Evolutionary conservation across 2,329 filamentous ascomycete genomes (phyloP).

Genomic region (Ceratocystiopsis brevicomis): DNA sequence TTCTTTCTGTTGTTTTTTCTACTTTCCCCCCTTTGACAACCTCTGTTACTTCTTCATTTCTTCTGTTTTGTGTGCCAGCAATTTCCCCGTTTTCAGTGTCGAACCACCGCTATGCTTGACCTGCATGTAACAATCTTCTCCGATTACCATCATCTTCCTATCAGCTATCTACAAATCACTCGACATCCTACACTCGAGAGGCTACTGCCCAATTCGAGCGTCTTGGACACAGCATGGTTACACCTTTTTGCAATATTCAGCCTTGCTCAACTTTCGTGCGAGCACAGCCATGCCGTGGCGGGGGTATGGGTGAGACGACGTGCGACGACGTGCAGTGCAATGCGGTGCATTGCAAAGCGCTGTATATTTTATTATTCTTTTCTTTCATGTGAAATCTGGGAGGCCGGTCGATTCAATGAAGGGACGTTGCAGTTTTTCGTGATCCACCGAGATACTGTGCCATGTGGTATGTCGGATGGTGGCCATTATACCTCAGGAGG

Average conservation of each 20-base stretch:
- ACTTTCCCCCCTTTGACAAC: not conserved
- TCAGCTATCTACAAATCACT: constrained; percentile 19
- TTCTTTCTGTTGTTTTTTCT: not conserved
- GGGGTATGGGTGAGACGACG: not conserved
- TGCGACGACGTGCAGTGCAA: too few species aligned
- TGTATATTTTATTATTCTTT: not conserved
- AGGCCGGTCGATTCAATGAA: not conserved
- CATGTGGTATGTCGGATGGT: too few species aligned
- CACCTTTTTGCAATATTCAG: constrained; percentile 17
- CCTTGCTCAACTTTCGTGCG: not conserved
- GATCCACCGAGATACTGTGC: too few species aligned
- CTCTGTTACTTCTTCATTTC: not conserved
- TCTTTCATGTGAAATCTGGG: not conserved
- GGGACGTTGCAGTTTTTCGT: too few species aligned
- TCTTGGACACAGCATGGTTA: constrained; percentile 22
- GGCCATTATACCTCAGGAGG: too few species aligned
- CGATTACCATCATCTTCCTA: constrained; percentile 18
- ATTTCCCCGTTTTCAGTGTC: constrained; percentile 5
- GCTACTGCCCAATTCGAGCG: constrained; percentile 18
- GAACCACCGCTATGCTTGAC: constrained; percentile 4
- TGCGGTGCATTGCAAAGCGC: not conserved
- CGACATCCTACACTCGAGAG: constrained; percentile 21
- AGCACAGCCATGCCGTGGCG: not conserved
- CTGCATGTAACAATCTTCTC: constrained; percentile 17
- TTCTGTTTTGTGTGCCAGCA: constrained; percentile 1